Evolutionary conservation across 805 yeast genomes (phyloP).

Genomic region (Lachancea kluyveri): DNA sequence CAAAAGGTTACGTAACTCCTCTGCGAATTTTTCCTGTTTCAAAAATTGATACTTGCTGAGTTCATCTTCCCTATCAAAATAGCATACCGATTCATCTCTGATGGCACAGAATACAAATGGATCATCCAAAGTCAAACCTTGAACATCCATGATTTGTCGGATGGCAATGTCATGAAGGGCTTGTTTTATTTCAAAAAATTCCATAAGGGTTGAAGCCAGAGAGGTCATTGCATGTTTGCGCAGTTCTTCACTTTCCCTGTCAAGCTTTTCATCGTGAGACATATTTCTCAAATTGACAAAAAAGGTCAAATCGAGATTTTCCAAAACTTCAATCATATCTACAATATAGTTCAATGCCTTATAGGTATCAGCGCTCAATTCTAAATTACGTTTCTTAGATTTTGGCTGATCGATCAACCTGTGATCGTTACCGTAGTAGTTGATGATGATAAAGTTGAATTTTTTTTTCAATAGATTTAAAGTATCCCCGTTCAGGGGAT

Average conservation of each 20-base stretch:
- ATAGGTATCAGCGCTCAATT: constrained; percentile 26
- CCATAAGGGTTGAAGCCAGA: constrained; percentile 38
- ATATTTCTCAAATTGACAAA: constrained; percentile 25
- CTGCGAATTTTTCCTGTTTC: constrained; percentile 44
- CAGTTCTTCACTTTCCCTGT: constrained; percentile 28
- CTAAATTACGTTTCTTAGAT: constrained; percentile 15
- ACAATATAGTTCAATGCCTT: constrained; percentile 28
- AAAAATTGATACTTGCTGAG: constrained; percentile 2
- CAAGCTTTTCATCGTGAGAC: constrained; percentile 13
- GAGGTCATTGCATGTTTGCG: constrained; percentile 26
- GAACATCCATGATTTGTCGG: constrained; percentile 59
- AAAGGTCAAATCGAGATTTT: constrained; percentile 27
- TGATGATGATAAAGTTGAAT: constrained; percentile 5
- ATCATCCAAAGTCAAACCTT: constrained; percentile 62
- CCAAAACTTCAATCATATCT: constrained; percentile 24
- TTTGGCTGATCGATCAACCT: constrained; percentile 15
- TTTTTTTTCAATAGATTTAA: constrained; percentile 19
- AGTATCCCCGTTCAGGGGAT: constrained; percentile 25
- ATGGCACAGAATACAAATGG: constrained; percentile 68
- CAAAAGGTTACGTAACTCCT: constrained; percentile 40
- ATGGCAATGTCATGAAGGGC: constrained; percentile 55
- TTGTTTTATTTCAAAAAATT: constrained; percentile 71
- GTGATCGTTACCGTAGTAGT: constrained; percentile 17
- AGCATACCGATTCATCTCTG: constrained; percentile 42
- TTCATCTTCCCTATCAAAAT: constrained; percentile 1